Percentiles rank a stretch among this genome's conserved stretches.
These are phyloP conservation scores for Neurospora cerealis DNA, from an alignment of 495 filamentous ascomycete genomes.

Conservation along the genomic window DNA sequence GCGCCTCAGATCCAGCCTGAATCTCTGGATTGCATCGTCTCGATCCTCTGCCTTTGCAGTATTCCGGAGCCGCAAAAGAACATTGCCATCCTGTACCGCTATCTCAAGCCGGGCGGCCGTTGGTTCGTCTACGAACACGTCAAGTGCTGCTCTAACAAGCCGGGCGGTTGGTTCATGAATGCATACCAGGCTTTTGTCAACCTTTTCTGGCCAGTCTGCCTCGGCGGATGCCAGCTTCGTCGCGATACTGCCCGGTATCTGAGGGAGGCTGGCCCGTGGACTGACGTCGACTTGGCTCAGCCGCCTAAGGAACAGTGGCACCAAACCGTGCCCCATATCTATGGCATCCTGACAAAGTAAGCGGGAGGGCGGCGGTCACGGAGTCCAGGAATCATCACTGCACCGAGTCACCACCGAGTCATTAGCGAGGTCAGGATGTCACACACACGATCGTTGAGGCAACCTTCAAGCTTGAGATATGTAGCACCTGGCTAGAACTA, in stretches of 20 bases:
- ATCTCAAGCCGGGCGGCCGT: slow-evolving; percentile 55
- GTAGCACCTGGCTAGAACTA: background rate
- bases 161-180: background rate
- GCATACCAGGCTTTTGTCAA: slow-evolving; percentile 23
- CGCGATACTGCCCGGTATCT: slow-evolving; percentile 46
- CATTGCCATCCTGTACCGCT: slow-evolving; percentile 46
- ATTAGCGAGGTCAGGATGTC: background rate
- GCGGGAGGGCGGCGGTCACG: background rate
- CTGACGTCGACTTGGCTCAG: slow-evolving; percentile 39
- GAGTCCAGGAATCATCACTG: background rate
- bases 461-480: background rate
- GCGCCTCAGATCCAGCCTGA: slow-evolving; percentile 18
- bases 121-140: slow-evolving; percentile 71
- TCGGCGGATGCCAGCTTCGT: slow-evolving; percentile 51
- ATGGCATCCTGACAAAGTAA: slow-evolving; percentile 43
- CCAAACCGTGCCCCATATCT: slow-evolving; percentile 43
- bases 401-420: background rate
- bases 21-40: slow-evolving; percentile 58
- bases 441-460: background rate
- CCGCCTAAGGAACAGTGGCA: slow-evolving; percentile 36
- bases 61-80: slow-evolving; percentile 53
- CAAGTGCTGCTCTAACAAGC: slow-evolving; percentile 27
- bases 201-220: slow-evolving; percentile 40
- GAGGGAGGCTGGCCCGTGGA: slow-evolving; percentile 46
- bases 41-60: slow-evolving; percentile 61